phyloP scores from a whole-genome alignment of 2,329 filamentous ascomycete genomes.

The Endocalyx cinctus region DNA sequence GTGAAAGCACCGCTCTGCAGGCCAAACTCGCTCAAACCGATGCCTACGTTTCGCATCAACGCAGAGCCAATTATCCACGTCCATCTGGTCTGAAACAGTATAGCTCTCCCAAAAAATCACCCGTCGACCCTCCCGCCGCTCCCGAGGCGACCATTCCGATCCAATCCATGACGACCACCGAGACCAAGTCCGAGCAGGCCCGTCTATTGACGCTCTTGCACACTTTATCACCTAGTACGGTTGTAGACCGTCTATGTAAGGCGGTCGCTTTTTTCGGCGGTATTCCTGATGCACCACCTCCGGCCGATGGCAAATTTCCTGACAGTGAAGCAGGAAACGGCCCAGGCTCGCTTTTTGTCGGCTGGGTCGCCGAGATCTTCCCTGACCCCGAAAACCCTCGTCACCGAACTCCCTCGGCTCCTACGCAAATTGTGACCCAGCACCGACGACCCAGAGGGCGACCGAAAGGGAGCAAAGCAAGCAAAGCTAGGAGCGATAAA shows the following conservation, averaged over 20 bases:
- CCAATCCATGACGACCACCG: slow-evolving; percentile 36
- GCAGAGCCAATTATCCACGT: slow-evolving; percentile 31
- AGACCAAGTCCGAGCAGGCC: slow-evolving; percentile 56
- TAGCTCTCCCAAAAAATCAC: slow-evolving; percentile 16
- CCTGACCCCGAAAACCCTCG: slow-evolving; percentile 35
- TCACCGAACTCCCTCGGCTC: slow-evolving; percentile 20
- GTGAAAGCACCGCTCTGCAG: slow-evolving; percentile 55
- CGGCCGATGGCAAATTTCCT: slow-evolving; percentile 47
- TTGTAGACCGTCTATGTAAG: slow-evolving; percentile 60
- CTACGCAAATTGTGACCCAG: slow-evolving; percentile 11
- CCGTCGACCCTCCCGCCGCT: slow-evolving; percentile 6
- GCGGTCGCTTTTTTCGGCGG: slow-evolving; percentile 61
- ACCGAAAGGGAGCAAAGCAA: slow-evolving; percentile 53
- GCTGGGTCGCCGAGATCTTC: slow-evolving; percentile 62
- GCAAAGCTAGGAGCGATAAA: slow-evolving; percentile 44
- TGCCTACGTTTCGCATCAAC: slow-evolving; percentile 47
- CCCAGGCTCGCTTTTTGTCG: slow-evolving; percentile 52
- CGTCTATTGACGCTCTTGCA: slow-evolving; percentile 54
- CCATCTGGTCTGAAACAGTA: slow-evolving; percentile 24
- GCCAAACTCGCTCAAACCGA: slow-evolving; percentile 52
- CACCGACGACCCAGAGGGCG: slow-evolving; percentile 46
- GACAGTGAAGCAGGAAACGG: slow-evolving; percentile 53
- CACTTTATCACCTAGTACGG: slow-evolving; percentile 48
- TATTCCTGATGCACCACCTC: slow-evolving; percentile 49
- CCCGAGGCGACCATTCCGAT: too few species aligned